These are phyloP conservation scores for Colletotrichum sp. DNA, from an alignment of 2,329 filamentous ascomycete genomes.

Conservation along the genomic window DNA sequence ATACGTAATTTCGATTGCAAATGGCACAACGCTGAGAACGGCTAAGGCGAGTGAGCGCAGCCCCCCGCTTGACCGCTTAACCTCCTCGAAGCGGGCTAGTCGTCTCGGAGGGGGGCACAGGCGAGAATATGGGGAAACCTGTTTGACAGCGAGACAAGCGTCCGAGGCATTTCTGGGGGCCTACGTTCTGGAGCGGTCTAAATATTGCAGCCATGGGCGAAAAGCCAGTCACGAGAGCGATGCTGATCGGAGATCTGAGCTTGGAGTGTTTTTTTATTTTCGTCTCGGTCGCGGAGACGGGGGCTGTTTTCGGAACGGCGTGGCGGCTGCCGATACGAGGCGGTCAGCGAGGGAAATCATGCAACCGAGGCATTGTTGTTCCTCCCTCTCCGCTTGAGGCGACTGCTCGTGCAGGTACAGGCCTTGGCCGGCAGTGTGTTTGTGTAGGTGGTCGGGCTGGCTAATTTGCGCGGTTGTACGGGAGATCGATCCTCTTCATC, in stretches of 20 bases:
- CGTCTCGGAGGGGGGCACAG: background rate
- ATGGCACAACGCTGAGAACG: background rate
- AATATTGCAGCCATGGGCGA: background rate
- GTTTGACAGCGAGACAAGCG: background rate
- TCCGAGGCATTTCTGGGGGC: background rate
- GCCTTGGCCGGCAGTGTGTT: background rate
- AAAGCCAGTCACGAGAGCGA: background rate
- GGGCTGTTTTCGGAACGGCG: slow-evolving; percentile 8
- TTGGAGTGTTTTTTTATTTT: background rate
- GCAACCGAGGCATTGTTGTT: background rate
- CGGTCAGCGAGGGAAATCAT: background rate
- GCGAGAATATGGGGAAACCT: background rate
- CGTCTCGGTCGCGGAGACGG: background rate
- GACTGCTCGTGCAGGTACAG: background rate
- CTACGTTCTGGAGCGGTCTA: slow-evolving; percentile 8
- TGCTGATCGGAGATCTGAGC: background rate
- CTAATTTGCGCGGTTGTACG: background rate
- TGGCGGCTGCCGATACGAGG: background rate
- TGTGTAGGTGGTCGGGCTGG: background rate
- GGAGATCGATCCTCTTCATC: background rate
- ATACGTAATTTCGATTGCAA: slow-evolving; percentile 2
- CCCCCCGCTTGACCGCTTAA: background rate
- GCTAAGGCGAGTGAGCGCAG: background rate
- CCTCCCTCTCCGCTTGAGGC: background rate
- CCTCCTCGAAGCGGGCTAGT: background rate